Percentiles rank a stretch among this genome's conserved stretches.
phyloP scores from a whole-genome alignment of 1,284 basidiomycete species.

The Rhodotorula sp. region DNA sequence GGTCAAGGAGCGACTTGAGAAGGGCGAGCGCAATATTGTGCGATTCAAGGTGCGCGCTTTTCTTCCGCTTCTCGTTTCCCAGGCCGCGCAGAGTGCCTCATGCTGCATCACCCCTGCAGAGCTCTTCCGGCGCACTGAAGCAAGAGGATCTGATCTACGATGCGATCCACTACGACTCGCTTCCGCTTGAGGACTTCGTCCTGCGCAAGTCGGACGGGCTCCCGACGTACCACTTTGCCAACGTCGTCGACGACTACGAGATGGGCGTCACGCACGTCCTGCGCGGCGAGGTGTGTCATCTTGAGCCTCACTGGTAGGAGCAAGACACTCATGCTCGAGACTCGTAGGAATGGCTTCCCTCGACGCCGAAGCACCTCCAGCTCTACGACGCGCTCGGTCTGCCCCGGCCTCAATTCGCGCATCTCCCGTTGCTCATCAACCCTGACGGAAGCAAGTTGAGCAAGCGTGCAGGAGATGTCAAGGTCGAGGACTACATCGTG shows the following conservation, averaged over 20 bases:
- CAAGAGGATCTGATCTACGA: slow-evolving; percentile 74
- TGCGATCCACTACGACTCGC: slow-evolving; percentile 60
- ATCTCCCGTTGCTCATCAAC: slow-evolving; percentile 88
- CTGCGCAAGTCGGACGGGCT: slow-evolving; percentile 88
- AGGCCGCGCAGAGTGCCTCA: background rate
- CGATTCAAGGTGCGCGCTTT: slow-evolving; percentile 71
- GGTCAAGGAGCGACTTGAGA: slow-evolving; percentile 67
- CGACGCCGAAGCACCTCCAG: slow-evolving; percentile 87
- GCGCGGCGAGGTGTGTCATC: slow-evolving; percentile 74
- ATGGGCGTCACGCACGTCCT: slow-evolving; percentile 97
- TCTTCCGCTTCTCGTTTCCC: background rate
- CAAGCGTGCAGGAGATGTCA: slow-evolving; percentile 86
- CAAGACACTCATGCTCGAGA: no score
- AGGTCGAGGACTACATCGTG: slow-evolving; percentile 82
- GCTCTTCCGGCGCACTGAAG: slow-evolving; percentile 28
- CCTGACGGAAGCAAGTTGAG: slow-evolving; percentile 91
- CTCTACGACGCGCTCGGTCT: slow-evolving; percentile 79
- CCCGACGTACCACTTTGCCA: slow-evolving; percentile 96
- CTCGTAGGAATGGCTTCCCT: slow-evolving; percentile 88
- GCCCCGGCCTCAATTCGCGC: slow-evolving; percentile 77
- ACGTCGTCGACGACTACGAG: slow-evolving; percentile 89
- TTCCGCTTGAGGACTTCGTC: slow-evolving; percentile 76
- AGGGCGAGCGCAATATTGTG: slow-evolving; percentile 77
- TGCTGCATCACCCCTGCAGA: slow-evolving; percentile 1
- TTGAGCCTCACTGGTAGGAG: rapidly evolving